These are phyloP conservation scores for Phlegmacium glaucopus DNA, from an alignment of 768 basidiomycete genomes.

Conservation along the genomic window DNA sequence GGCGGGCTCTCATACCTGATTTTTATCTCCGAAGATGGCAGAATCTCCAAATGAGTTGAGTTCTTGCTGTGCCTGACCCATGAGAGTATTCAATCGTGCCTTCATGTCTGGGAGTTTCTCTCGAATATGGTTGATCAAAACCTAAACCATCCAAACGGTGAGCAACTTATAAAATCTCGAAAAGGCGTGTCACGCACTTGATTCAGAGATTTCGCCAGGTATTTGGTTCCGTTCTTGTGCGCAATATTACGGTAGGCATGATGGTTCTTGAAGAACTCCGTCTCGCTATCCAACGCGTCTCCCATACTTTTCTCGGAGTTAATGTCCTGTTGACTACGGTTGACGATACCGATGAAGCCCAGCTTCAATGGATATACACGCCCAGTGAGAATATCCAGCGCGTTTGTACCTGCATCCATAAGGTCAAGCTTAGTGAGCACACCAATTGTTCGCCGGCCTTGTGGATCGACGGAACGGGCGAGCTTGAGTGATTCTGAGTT, in stretches of 20 bases:
- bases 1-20: slow-evolving; percentile 48
- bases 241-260: slow-evolving; percentile 93
- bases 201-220: slow-evolving; percentile 89
- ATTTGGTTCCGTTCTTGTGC: slow-evolving; percentile 97
- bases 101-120: slow-evolving; percentile 99
- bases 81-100: slow-evolving; percentile 92
- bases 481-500: slow-evolving; percentile 98
- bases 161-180: not conserved
- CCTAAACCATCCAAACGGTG: slow-evolving; percentile 37
- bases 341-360: slow-evolving; percentile 97
- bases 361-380: slow-evolving; percentile 97
- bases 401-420: slow-evolving; percentile 99
- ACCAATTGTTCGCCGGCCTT: slow-evolving; percentile 94
- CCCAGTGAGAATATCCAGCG: slow-evolving; percentile 92
- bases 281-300: slow-evolving; percentile 81
- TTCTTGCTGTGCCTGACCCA: slow-evolving; percentile 99
- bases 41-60: slow-evolving; percentile 94
- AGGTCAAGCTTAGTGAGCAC: slow-evolving; percentile 96
- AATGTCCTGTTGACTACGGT: slow-evolving; percentile 97
- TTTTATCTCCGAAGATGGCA: slow-evolving; percentile 87
- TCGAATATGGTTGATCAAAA: slow-evolving; percentile 94
- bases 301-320: slow-evolving; percentile 80
- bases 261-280: slow-evolving; percentile 89
- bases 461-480: slow-evolving; percentile 92
- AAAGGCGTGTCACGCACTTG: slow-evolving; percentile 50